Evolutionary conservation across 805 yeast species (phyloP).

Genomic region (Nakazawaea ambrosiae): DNA sequence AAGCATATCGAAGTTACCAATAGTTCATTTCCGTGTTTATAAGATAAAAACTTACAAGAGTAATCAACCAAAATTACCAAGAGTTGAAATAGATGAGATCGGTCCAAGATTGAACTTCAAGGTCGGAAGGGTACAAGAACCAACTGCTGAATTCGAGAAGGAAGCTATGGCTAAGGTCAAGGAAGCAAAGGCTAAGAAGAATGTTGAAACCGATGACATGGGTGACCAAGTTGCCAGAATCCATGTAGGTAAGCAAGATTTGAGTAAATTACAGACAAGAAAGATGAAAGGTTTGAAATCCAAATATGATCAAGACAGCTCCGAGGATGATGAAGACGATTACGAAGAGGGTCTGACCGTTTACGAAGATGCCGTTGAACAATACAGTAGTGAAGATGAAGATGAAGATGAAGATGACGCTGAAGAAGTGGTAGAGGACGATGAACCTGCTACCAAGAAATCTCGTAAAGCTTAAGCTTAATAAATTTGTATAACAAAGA

Average conservation of each 20-base stretch:
- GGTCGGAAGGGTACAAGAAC: slow-evolving; percentile 77
- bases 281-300: slow-evolving; percentile 97
- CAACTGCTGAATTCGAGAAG: slow-evolving; percentile 83
- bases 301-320: slow-evolving; percentile 64
- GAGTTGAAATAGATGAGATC: slow-evolving; percentile 90
- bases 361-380: slow-evolving; percentile 18
- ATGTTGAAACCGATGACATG: slow-evolving; percentile 76
- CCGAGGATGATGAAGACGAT: slow-evolving; percentile 46
- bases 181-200: slow-evolving; percentile 80
- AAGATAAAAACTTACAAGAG: slow-evolving; percentile 73
- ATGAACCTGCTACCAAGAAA: slow-evolving; percentile 14
- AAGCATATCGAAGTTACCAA: slow-evolving; percentile 57
- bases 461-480: slow-evolving; percentile 2
- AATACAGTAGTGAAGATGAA: slow-evolving; percentile 16
- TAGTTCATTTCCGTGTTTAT: slow-evolving; percentile 86
- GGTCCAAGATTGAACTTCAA: slow-evolving; percentile 95
- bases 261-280: slow-evolving; percentile 85
- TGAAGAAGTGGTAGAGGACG: slow-evolving; percentile 21
- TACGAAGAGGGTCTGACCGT: slow-evolving; percentile 47
- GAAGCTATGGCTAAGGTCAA: slow-evolving; percentile 80
- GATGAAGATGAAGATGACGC: slow-evolving; percentile 16
- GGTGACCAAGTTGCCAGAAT: slow-evolving; percentile 97
- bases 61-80: slow-evolving; percentile 77
- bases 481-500: background rate
- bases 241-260: slow-evolving; percentile 94